Evolutionary conservation across 2,329 filamentous ascomycete species (phyloP), one percentile per base, ranked within the genome.

Genomic region (Ascochyta rabiei): DNA sequence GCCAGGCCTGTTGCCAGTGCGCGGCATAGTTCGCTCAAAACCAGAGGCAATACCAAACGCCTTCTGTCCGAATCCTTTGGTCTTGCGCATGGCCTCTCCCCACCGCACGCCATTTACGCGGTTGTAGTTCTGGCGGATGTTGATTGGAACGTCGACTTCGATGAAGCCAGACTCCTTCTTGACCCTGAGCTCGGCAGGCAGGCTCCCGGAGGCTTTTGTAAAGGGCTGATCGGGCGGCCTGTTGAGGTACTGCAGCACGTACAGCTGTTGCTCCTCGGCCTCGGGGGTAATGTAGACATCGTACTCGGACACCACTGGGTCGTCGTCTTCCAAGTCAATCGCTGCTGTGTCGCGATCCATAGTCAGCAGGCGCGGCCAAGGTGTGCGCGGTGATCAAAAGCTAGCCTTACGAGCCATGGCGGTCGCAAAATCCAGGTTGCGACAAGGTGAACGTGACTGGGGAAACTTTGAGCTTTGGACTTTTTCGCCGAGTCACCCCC

Each of bases 201-300:
- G 80, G 15, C 79, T 77, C 8, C 62, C 56, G 47, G 79, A 76
- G 12, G 76, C 71, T 19, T 84, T 81, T 49, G 84, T 84, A 75
- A 89, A 89, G 6, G 84, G 81, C 59, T 88, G 83, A 35, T 84
- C 80, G 53, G 85, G 80, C 34, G 82, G 81, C 59, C 90, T 89
- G 76, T 93, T 93, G 23, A 93, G 89, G 75, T 96, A 96, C 79
- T 98, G 93, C 40, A 99, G 84, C 60, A 98, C 84, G 67, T 93
- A 88, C 40, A 81, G 74, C 63, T 79, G 73, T 45, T 63, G 61
- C 55, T 78, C 72, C 54, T 78, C 73, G 56, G 92, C 84, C 62
- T 88, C 83, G 19, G 91, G 89, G 65, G 93, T 96, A 71, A 96
- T 86, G 77, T 89, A 93, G 75, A 98, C 86, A 70, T 91, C 85